Conservation (phyloP, 1,284 basidiomycete species). For the Kalmanozyma brasiliensis region DNA sequence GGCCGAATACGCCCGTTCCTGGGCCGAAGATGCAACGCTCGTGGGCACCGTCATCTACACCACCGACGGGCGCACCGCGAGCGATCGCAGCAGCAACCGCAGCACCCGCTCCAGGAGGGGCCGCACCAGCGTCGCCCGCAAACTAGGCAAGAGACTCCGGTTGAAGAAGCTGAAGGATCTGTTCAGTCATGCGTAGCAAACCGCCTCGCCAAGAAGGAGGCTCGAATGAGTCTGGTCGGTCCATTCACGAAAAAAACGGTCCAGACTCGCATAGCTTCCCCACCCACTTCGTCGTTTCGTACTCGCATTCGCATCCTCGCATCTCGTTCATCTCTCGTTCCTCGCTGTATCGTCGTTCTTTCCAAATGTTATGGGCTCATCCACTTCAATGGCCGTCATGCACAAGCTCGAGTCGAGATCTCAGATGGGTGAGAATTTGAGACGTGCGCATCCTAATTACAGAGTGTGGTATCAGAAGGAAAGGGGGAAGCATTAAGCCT, state of each 20-base stretch:
- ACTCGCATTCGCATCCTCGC: too few species aligned
- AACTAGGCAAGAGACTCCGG: conserved; percentile 9
- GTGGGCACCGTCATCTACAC: conserved; percentile 41
- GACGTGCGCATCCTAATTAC: conserved; percentile 24
- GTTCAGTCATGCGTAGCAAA: conserved; percentile 8
- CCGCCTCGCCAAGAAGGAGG: not conserved
- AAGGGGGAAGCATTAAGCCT: not conserved
- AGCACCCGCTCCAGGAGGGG: conserved; percentile 21
- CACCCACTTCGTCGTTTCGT: too few species aligned
- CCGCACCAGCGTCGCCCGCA: conserved; percentile 15
- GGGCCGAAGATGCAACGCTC: conserved; percentile 61
- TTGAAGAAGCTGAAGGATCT: conserved; percentile 27
- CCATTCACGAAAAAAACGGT: too few species aligned
- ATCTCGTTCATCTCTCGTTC: too few species aligned
- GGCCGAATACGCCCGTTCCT: conserved; percentile 46
- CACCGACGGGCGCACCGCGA: conserved; percentile 13
- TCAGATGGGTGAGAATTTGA: conserved; percentile 1
- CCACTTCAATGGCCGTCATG: too few species aligned
- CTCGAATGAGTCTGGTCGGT: too few species aligned
- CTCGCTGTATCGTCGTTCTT: too few species aligned
- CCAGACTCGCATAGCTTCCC: too few species aligned
- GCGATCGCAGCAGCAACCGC: conserved; percentile 37
- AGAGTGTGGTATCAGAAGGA: conserved; percentile 29
- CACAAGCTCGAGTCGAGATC: too few species aligned
- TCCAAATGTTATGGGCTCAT: too few species aligned